Conservation (phyloP, 768 basidiomycete genomes). For the Cyathus striatus region DNA sequence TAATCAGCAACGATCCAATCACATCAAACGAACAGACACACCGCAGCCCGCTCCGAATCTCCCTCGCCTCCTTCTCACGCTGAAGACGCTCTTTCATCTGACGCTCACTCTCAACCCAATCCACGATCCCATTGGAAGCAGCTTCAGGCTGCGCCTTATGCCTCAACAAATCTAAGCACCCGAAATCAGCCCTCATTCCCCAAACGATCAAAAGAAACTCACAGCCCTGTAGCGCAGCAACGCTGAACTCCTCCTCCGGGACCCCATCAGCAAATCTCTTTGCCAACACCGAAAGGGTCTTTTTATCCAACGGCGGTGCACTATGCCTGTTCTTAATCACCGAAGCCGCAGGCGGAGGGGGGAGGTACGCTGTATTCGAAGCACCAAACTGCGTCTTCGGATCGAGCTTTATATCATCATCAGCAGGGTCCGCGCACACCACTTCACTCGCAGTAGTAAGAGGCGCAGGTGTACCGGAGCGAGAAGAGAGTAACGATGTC, state of each 20-base stretch:
- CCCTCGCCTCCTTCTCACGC: constrained; percentile 69
- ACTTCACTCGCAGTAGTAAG: constrained; percentile 33
- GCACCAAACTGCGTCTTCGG: constrained; percentile 46
- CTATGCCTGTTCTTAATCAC: constrained; percentile 55
- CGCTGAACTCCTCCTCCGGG: constrained; percentile 83
- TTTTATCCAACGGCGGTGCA: constrained; percentile 60
- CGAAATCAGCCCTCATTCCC: neutral
- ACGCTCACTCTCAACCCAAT: constrained; percentile 74
- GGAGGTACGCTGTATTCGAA: constrained; percentile 54
- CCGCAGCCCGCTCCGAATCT: constrained; percentile 63
- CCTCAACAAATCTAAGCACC: constrained; percentile 61
- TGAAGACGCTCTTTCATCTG: constrained; percentile 69
- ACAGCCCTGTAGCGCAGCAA: constrained; percentile 90
- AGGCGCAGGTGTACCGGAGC: constrained; percentile 19
- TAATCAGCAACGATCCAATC: neutral
- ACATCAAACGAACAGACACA: constrained; percentile 28
- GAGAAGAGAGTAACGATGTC: constrained; percentile 22
- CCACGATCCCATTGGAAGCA: constrained; percentile 59
- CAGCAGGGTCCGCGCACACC: constrained; percentile 9
- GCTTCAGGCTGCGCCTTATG: constrained; percentile 80
- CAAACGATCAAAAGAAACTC: constrained; percentile 32
- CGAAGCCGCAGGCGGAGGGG: constrained; percentile 60
- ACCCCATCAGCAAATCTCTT: constrained; percentile 77
- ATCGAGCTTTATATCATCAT: constrained; percentile 7
- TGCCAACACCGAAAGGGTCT: constrained; percentile 62